Base-by-base conservation (phyloP, 352 stramenopile species). In the Phytophthora vignae region DNA sequence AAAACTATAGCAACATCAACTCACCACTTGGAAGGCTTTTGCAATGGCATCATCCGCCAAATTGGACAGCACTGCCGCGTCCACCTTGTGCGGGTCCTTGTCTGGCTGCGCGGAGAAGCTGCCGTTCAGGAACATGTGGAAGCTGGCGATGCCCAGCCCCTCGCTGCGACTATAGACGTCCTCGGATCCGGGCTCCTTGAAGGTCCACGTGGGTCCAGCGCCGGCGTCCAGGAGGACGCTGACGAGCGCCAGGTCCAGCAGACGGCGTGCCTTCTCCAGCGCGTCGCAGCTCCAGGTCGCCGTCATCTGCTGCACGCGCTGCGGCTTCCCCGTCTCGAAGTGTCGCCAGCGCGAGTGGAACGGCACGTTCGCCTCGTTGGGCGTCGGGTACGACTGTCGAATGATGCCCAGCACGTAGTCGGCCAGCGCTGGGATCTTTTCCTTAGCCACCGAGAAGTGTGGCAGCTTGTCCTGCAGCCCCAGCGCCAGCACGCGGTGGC, bases 271-370 rank as follows among this genome's bases (percentile, higher is more conserved):
- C 59, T 81, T 83, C 59, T 91, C 84, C 54, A 82, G 67, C 21
- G 60, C 61, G 40, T 90, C 78, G 59, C 82, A 91, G 46, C 55
- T 56, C 84, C 84, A 91, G 5, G 29, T 69, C 31, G 81, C 68
- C 59, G 77, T 82, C 76, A 91, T 79, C 69, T 78, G 77, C 9
- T 74, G 59, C 4, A 91, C 74, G 9, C 90, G 85, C 9, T 88
- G 65, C 31, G 90, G 73, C 56, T 93, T 86, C 2, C 90, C 88
- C 22, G 84, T 87, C 74, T 96, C 90, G 55, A 96, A 95, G 70
- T 96, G 90, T 49, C 90, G 85, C 58, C 73, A 91, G 54, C 90
- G 78, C 59, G 87, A 94, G 73, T 96, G 90, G 72, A 93, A 95
- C 0, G 90, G 90, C 50, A 95, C 90, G 17, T 78, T 73, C 8